Percentiles rank a stretch among this genome's conserved stretches.
Evolutionary conservation across 2,329 filamentous ascomycete genomes (phyloP).

Genomic region (Basipetospora chlamydospora): DNA sequence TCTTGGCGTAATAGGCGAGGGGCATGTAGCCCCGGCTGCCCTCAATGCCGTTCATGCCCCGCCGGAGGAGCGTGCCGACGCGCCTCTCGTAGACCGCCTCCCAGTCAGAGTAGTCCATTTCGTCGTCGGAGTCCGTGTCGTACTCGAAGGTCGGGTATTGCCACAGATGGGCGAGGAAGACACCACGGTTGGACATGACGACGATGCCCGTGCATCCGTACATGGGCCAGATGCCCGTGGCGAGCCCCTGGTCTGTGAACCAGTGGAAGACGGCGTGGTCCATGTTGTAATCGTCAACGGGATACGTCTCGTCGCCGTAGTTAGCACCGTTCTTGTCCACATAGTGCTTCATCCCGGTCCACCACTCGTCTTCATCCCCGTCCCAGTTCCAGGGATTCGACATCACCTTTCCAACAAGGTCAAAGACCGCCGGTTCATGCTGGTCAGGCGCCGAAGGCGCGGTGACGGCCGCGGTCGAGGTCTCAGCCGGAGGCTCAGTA

Average conservation of each 20-base stretch:
- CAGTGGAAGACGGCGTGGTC: constrained; percentile 2
- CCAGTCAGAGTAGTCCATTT: background rate
- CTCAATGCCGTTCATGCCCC: no score
- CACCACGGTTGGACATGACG: constrained; percentile 6
- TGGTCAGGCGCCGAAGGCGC: background rate
- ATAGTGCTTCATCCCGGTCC: background rate
- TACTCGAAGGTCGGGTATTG: constrained; percentile 8
- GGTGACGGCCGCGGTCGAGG: background rate
- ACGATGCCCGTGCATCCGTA: constrained; percentile 9
- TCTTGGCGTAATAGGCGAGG: background rate
- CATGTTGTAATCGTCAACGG: constrained; percentile 1
- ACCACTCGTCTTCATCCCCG: background rate
- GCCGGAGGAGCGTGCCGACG: background rate
- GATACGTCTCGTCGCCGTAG: background rate
- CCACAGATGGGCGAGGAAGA: constrained; percentile 10
- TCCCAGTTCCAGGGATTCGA: background rate
- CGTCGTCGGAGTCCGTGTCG: background rate
- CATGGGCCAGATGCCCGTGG: constrained; percentile 7
- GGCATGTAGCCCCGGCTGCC: background rate
- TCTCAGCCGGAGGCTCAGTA: background rate
- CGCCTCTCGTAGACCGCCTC: background rate
- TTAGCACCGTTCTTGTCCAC: background rate
- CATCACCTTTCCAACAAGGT: background rate
- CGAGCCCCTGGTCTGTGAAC: background rate
- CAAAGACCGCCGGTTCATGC: background rate